Evolutionary conservation across 106 monocot species (phyloP), one percentile per base, ranked within the genome.

Genomic region (Dendrobium nobile): DNA sequence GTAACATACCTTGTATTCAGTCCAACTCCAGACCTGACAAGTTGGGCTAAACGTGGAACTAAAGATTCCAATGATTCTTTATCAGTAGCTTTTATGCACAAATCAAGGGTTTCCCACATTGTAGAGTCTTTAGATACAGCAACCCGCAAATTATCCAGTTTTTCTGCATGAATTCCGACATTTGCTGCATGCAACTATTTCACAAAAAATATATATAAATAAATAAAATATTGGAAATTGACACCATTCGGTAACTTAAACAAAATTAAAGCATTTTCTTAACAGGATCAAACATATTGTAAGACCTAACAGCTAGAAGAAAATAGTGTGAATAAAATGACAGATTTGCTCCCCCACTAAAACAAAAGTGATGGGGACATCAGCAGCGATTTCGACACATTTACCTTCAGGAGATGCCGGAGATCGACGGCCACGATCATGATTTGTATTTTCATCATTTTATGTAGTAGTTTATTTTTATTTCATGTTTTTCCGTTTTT

Each of bases 91-190:
- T 99, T 91, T 26, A 99, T 80, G 78, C 98, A 99, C 0, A 91
- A 44, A 84, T 95, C 91, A 85, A 99, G 95, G 20, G 98, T 99
- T 88, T 99, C 98, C 98, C 98, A 99, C 98, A 99, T 99, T 18
- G 93, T 85, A 73, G 95, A 95, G 79, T 99, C 98, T 84, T 94
- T 99, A 72, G 98, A 91, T 65, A 94, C 91, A 81, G 98, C 82
- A 75, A 99, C 87, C 73, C 98, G 88, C 73, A 99, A 84, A 81
- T 83, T 91, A 75, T 99, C 98, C 77, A 99, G 91, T 85, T 95
- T 99, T 80, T 95, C 93, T 44, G 90, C 40, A 27, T 93, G 85
- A 77, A 99, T 92, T 75, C 98, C 98, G 75, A 85, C 95, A 90
- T 87, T 95, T 77, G 78, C 87, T 75, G 98, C 98, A 90, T 99